Conservation (phyloP, 1,284 basidiomycete species). For the Ceratobasidium sp. region DNA sequence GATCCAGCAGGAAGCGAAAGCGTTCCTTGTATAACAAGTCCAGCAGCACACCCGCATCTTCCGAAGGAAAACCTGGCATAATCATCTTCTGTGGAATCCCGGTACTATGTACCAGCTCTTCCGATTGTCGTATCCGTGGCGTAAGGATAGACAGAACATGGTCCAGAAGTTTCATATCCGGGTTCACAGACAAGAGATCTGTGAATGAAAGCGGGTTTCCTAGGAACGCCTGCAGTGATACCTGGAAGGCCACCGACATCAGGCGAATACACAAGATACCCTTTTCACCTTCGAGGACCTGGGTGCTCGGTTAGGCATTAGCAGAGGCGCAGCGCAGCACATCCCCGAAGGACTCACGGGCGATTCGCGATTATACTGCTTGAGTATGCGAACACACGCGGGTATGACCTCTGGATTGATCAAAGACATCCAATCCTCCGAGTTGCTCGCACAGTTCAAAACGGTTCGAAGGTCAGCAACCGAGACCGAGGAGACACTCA, state of each 20-base stretch:
- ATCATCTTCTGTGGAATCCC: not conserved
- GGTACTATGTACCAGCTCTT: not conserved
- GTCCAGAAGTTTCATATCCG: not conserved
- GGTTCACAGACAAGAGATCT: not conserved
- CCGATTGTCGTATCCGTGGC: not conserved
- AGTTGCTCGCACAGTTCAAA: not conserved
- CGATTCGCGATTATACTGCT: not conserved
- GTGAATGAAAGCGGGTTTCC: not conserved
- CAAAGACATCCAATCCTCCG: slow-evolving; percentile 7
- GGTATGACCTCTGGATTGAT: not conserved
- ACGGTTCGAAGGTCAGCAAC: not conserved
- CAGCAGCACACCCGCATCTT: not conserved
- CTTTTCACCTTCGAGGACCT: not conserved
- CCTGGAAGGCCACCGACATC: not conserved
- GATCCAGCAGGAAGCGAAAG: not conserved
- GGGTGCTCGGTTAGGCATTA: not conserved
- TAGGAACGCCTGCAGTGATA: not conserved
- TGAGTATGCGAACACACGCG: not conserved
- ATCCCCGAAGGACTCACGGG: not conserved
- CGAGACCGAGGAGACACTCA: not conserved
- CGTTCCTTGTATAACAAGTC: not conserved
- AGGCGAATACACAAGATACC: not conserved
- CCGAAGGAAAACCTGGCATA: not conserved
- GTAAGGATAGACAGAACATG: not conserved
- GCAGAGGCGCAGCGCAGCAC: not conserved